Percentiles rank a stretch among this genome's conserved stretches.
phyloP scores from a whole-genome alignment of 805 yeast genomes.

The Spathaspora passalidarum region DNA sequence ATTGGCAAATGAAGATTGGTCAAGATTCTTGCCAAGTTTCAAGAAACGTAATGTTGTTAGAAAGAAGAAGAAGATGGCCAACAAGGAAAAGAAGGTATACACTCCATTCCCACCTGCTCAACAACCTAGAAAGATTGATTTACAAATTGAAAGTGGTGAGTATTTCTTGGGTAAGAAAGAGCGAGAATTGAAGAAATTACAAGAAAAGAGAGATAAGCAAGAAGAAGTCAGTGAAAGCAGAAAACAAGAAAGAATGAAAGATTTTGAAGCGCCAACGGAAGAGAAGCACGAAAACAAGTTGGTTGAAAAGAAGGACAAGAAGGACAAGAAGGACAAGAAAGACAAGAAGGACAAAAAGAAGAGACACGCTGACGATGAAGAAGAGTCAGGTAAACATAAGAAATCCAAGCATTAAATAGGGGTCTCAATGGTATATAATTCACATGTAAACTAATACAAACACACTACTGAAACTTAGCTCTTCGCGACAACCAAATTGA shows the following conservation, averaged over 20 bases:
- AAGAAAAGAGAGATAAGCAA: constrained; percentile 78
- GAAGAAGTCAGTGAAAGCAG: constrained; percentile 62
- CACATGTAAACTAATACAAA: too few species aligned
- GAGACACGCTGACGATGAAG: constrained; percentile 12
- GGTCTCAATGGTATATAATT: not conserved
- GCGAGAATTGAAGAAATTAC: constrained; percentile 65
- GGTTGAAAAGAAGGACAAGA: constrained; percentile 22
- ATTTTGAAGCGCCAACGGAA: constrained; percentile 86
- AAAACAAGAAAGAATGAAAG: constrained; percentile 70
- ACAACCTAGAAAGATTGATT: constrained; percentile 93
- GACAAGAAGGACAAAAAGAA: constrained; percentile 26
- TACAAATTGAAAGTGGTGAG: constrained; percentile 97
- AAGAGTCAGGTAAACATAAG: constrained; percentile 9
- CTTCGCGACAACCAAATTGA: not conserved
- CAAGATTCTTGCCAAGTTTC: constrained; percentile 92
- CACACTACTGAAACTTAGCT: not conserved
- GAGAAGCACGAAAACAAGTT: constrained; percentile 45
- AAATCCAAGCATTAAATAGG: constrained; percentile 16
- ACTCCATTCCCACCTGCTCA: constrained; percentile 99
- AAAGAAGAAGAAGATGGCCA: constrained; percentile 59
- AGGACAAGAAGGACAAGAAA: constrained; percentile 24
- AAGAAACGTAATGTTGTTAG: constrained; percentile 95
- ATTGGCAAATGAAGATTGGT: constrained; percentile 94
- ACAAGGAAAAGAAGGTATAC: constrained; percentile 69
- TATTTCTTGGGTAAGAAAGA: constrained; percentile 88